Evolutionary conservation across 2,329 filamentous ascomycete genomes (phyloP).

Genomic region (Colletotrichum limetticola): DNA sequence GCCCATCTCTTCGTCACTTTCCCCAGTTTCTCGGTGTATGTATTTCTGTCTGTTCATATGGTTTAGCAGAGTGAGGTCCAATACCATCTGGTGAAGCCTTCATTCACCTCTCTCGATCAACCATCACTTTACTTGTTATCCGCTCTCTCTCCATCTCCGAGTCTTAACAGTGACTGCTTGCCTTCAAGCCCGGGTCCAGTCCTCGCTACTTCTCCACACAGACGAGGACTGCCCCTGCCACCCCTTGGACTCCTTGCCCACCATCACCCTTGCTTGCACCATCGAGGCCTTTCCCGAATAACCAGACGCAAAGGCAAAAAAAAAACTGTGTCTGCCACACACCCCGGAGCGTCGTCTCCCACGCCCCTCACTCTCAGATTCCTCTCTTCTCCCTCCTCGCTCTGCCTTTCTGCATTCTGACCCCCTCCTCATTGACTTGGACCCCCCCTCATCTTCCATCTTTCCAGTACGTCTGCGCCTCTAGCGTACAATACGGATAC

Average conservation of each 20-base stretch:
- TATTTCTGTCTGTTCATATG: background rate
- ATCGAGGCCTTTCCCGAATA: slow-evolving; percentile 29
- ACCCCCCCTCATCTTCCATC: background rate
- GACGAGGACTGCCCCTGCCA: background rate
- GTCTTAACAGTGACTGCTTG: background rate
- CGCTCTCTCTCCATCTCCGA: background rate
- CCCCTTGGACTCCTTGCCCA: slow-evolving; percentile 14
- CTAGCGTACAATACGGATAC: no score
- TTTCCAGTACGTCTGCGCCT: background rate
- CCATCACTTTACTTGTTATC: background rate
- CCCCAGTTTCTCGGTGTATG: background rate
- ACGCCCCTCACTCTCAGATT: slow-evolving; percentile 13
- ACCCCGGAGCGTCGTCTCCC: slow-evolving; percentile 30
- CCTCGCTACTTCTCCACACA: slow-evolving; percentile 5
- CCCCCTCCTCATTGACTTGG: slow-evolving; percentile 1
- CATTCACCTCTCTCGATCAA: background rate
- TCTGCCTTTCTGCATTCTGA: slow-evolving; percentile 21
- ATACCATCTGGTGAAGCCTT: background rate
- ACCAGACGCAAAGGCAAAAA: slow-evolving; percentile 32
- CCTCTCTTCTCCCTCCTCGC: background rate
- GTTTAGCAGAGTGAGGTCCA: background rate
- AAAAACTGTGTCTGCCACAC: slow-evolving; percentile 18
- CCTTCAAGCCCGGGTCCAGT: background rate
- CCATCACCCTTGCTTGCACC: slow-evolving; percentile 33
- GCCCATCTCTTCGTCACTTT: background rate